phyloP scores from a whole-genome alignment of 176 grass and related monocot genomes.

The Oryza glaberrima region DNA sequence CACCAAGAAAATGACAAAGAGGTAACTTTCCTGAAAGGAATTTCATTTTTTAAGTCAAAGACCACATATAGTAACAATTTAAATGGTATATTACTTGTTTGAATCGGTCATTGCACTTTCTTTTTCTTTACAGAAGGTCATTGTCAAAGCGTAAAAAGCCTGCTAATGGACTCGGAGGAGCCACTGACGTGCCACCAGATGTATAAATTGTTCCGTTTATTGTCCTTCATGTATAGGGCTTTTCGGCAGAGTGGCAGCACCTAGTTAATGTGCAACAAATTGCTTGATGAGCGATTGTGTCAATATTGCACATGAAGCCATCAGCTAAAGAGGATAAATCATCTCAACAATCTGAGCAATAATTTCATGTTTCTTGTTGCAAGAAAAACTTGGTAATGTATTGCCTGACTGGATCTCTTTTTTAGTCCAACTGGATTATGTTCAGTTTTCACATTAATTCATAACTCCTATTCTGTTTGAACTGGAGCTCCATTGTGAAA shows the following conservation, averaged over 20 bases:
- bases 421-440: neutral
- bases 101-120: conserved; percentile 5
- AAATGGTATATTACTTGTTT: conserved; percentile 16
- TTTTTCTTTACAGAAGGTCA: conserved; percentile 12
- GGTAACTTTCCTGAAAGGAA: conserved; percentile 10
- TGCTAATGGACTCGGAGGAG: conserved; percentile 7
- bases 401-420: neutral
- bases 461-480: neutral
- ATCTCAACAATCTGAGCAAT: neutral
- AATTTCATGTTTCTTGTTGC: neutral
- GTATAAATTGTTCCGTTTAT: conserved; percentile 20
- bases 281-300: neutral
- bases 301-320: conserved; percentile 17
- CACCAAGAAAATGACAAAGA: conserved; percentile 20
- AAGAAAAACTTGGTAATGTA: conserved; percentile 18
- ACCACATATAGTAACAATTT: neutral
- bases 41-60: neutral
- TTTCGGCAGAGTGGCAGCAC: neutral
- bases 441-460: neutral
- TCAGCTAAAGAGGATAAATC: neutral
- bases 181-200: conserved; percentile 12
- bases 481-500: neutral
- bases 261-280: conserved; percentile 15
- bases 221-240: neutral
- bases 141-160: neutral